A percentile compares a stretch with the other conserved stretches of the same genome.
These are phyloP conservation scores for Hymenochaete sp. DNA, from an alignment of 1,284 basidiomycete species.

Conservation along the genomic window DNA sequence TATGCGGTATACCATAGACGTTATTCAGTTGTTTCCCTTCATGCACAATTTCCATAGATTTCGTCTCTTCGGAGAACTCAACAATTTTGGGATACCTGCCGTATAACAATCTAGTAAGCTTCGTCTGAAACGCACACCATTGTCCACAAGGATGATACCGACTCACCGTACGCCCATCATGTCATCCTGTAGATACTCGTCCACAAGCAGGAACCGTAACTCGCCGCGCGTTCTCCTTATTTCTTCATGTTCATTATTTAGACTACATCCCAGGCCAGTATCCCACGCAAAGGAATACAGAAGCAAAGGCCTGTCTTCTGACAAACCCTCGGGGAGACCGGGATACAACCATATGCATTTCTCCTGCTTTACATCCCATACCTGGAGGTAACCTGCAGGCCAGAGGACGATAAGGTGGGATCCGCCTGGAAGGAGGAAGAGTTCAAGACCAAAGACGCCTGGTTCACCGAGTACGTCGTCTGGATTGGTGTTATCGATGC, in stretches of 20 bases:
- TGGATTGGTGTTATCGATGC: neutral
- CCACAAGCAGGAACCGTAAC: neutral
- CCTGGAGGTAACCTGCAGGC: conserved; percentile 11
- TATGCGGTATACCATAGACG: neutral
- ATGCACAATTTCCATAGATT: neutral
- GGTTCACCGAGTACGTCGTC: conserved; percentile 5
- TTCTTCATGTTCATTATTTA: too few species aligned
- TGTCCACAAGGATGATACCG: neutral
- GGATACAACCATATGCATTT: conserved; percentile 10
- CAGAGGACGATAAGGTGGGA: conserved; percentile 9
- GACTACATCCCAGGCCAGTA: too few species aligned
- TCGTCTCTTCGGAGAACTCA: neutral
- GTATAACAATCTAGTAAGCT: too few species aligned
- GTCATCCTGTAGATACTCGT: conserved; percentile 3
- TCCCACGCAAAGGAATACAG: conserved; percentile 1
- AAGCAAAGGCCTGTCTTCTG: conserved; percentile 2
- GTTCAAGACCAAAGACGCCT: conserved; percentile 5
- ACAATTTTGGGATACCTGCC: conserved; percentile 2
- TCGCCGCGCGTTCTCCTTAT: conserved; percentile 2
- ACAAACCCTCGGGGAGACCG: conserved; percentile 3
- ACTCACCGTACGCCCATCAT: conserved; percentile 1
- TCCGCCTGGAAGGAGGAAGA: conserved; percentile 9
- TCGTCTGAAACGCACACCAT: neutral
- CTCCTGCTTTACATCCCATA: conserved; percentile 6
- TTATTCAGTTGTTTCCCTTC: neutral